These are phyloP conservation scores for Pythium myriotylum DNA, from an alignment of 352 stramenopile genomes.

Conservation along the genomic window DNA sequence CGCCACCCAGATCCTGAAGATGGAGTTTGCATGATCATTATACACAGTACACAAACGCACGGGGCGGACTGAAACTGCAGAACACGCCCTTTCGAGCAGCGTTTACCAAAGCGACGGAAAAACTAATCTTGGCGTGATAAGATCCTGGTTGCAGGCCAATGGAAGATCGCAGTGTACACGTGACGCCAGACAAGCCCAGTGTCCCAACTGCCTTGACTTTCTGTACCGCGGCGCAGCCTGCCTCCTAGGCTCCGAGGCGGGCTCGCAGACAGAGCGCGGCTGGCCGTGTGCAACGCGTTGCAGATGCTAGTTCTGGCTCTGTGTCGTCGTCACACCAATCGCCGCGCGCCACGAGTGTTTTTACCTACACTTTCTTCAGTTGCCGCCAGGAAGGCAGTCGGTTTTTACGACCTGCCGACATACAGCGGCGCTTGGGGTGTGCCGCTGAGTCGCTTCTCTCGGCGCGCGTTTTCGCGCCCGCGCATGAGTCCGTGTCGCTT, in stretches of 20 bases:
- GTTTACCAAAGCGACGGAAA: not conserved
- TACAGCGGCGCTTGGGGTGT: too few relatives aligned
- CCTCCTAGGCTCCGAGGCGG: too few relatives aligned
- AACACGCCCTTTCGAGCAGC: not conserved
- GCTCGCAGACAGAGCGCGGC: too few relatives aligned
- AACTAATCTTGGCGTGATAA: not conserved
- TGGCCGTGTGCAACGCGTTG: not conserved
- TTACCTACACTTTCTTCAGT: not conserved
- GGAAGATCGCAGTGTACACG: not conserved
- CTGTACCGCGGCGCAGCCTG: not conserved
- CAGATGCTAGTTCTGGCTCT: constrained; percentile 18
- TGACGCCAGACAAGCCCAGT: not conserved
- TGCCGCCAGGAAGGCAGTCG: not conserved
- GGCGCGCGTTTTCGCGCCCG: too few relatives aligned
- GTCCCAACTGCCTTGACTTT: not conserved
- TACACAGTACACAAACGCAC: too few relatives aligned
- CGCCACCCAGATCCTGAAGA: too few relatives aligned
- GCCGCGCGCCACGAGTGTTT: not conserved
- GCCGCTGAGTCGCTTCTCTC: too few relatives aligned
- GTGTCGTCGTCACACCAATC: constrained; percentile 7
- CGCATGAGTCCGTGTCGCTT: too few relatives aligned
- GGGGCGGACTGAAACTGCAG: too few relatives aligned
- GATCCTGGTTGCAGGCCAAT: not conserved
- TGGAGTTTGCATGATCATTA: too few relatives aligned
- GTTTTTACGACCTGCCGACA: not conserved